Percentiles rank a stretch among this genome's conserved stretches.
Evolutionary conservation across 2,329 filamentous ascomycete genomes (phyloP).

Genomic region (Biscogniauxia sp.): DNA sequence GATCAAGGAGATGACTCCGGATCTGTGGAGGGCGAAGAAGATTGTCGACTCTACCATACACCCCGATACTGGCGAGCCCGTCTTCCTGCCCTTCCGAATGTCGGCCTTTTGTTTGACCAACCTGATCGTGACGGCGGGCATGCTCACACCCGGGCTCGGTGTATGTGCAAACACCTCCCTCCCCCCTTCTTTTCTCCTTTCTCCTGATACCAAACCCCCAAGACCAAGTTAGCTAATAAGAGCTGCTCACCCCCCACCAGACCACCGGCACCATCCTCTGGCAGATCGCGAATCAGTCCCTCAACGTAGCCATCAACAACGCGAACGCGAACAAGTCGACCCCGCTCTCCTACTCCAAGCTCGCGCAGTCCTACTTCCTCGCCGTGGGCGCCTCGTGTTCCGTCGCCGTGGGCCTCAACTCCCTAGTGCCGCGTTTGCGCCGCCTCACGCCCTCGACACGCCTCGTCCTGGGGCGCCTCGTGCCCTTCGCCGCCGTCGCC

Average conservation of each 20-base stretch:
- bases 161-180: constrained; percentile 41
- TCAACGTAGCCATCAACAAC: constrained; percentile 97
- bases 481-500: constrained; percentile 94
- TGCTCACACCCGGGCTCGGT: constrained; percentile 86
- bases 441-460: constrained; percentile 71
- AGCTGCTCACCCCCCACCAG: constrained; percentile 40
- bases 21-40: constrained; percentile 95
- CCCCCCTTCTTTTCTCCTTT: neutral
- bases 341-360: constrained; percentile 74
- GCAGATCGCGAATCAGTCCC: constrained; percentile 95
- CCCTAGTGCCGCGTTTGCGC: constrained; percentile 81
- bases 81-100: constrained; percentile 96
- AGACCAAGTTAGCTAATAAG: constrained; percentile 5
- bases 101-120: constrained; percentile 93
- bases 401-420: constrained; percentile 88
- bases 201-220: neutral
- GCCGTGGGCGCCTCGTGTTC: constrained; percentile 92
- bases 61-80: constrained; percentile 88
- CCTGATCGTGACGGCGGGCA: constrained; percentile 89
- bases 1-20: constrained; percentile 76
- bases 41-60: constrained; percentile 95
- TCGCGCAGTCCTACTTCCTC: constrained; percentile 85
- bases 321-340: constrained; percentile 98
- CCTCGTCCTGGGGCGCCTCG: constrained; percentile 77
- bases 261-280: constrained; percentile 85